Evolutionary conservation across 2,329 filamentous ascomycete genomes (phyloP).

Genomic region (Penicillium concentricum): DNA sequence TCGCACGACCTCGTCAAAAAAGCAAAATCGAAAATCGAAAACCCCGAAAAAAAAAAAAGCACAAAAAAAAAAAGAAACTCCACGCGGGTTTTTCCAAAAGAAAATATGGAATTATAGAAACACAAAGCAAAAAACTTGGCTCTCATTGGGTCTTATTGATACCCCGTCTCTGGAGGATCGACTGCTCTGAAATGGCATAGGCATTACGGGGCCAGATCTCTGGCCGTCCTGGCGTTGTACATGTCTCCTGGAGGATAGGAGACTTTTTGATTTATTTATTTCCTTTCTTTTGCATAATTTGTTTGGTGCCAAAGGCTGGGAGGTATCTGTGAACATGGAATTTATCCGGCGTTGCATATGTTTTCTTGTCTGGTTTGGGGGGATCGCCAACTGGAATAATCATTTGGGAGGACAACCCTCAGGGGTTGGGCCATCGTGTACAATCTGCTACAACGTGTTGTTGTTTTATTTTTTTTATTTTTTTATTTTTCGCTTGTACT

Average conservation of each 20-base stretch:
- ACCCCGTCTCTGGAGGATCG: constrained; percentile 22
- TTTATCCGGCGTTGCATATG: constrained; percentile 24
- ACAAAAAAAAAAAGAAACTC: constrained; percentile 4
- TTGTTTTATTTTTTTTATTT: constrained; percentile 15
- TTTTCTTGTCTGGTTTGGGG: not conserved
- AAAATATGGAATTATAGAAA: constrained; percentile 8
- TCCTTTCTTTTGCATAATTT: constrained; percentile 28
- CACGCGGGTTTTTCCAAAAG: not conserved
- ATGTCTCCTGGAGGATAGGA: constrained; percentile 19
- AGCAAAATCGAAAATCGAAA: constrained; percentile 2
- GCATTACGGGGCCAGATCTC: constrained; percentile 15
- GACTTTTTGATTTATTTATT: constrained; percentile 19
- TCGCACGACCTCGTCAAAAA: constrained; percentile 3
- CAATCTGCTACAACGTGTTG: constrained; percentile 24
- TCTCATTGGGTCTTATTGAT: constrained; percentile 16
- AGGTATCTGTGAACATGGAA: constrained; percentile 27
- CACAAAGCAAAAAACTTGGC: not conserved
- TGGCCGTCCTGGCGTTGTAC: constrained; percentile 22
- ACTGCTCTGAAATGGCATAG: constrained; percentile 12
- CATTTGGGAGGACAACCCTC: constrained; percentile 9
- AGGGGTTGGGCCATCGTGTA: constrained; percentile 20
- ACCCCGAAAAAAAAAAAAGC: constrained; percentile 3
- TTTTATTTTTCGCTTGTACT: constrained; percentile 17
- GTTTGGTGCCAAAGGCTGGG: constrained; percentile 24
- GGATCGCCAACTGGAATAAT: constrained; percentile 21